A percentile compares a stretch with the other conserved stretches of the same genome.
Conservation (phyloP, 2,329 filamentous ascomycete genomes). For the Aspergillus ruber region DNA sequence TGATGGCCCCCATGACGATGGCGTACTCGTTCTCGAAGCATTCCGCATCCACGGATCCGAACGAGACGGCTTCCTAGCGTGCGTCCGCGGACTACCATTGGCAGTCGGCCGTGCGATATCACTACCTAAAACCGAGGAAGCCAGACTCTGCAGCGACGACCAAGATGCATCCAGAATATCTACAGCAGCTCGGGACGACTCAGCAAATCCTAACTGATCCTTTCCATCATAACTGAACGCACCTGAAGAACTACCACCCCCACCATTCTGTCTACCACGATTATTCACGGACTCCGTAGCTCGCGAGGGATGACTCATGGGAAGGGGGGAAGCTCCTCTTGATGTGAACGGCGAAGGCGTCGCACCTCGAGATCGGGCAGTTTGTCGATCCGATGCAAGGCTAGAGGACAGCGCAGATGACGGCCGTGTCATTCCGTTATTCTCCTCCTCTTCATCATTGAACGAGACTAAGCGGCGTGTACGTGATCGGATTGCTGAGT, state of each 20-base stretch:
- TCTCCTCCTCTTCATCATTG: constrained; percentile 28
- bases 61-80: constrained; percentile 33
- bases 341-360: constrained; percentile 36
- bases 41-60: constrained; percentile 25
- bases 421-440: constrained; percentile 13
- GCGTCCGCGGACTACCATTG: constrained; percentile 20
- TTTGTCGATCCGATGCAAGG: constrained; percentile 24
- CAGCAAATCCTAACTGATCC: constrained; percentile 15
- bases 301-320: constrained; percentile 32
- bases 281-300: constrained; percentile 17
- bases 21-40: constrained; percentile 16
- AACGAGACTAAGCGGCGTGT: constrained; percentile 39
- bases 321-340: constrained; percentile 32
- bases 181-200: constrained; percentile 21
- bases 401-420: constrained; percentile 22
- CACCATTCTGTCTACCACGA: constrained; percentile 13
- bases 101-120: constrained; percentile 25
- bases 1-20: constrained; percentile 39
- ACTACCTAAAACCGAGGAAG: constrained; percentile 43
- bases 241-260: constrained; percentile 17
- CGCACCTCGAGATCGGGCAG: constrained; percentile 33
- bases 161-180: constrained; percentile 42
- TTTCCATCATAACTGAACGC: constrained; percentile 17
- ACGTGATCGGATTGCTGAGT: constrained; percentile 38
- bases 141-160: constrained; percentile 44